Conservation (phyloP, 495 filamentous ascomycete species). For the Penicillium pancosmium region DNA sequence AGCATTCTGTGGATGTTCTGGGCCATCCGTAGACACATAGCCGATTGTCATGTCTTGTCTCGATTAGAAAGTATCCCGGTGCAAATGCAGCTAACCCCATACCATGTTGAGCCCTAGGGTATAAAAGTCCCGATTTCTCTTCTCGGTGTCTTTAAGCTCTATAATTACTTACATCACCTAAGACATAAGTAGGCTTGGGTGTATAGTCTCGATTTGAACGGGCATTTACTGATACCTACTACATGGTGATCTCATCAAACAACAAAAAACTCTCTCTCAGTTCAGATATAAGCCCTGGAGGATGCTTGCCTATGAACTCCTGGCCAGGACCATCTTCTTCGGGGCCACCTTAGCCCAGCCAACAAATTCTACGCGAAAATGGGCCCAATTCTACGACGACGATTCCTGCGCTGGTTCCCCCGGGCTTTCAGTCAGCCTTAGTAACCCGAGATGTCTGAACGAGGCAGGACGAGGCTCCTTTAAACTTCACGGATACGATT, state of each 20-base stretch:
- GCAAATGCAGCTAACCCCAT: background rate
- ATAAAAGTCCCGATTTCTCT: background rate
- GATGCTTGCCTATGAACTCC: background rate
- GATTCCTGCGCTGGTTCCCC: background rate
- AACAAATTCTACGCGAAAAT: background rate
- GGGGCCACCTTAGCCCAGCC: background rate
- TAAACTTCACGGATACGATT: conserved; percentile 1
- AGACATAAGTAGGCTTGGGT: too few species aligned
- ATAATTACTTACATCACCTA: too few species aligned
- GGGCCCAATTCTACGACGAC: conserved; percentile 3
- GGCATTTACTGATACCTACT: background rate
- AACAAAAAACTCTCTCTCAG: background rate
- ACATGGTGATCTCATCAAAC: background rate
- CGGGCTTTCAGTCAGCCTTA: background rate
- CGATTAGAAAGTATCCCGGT: background rate
- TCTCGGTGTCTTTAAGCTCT: too few species aligned
- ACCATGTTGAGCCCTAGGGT: background rate
- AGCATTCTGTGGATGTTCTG: too few species aligned
- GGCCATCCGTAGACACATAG: too few species aligned
- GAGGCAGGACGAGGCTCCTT: background rate
- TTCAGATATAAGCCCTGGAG: background rate
- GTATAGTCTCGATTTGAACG: too few species aligned
- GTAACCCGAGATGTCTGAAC: background rate
- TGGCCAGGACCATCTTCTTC: background rate
- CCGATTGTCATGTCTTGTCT: too few species aligned